Evolutionary conservation across 768 basidiomycete species (phyloP).

Genomic region (Kockovaella imperatae): DNA sequence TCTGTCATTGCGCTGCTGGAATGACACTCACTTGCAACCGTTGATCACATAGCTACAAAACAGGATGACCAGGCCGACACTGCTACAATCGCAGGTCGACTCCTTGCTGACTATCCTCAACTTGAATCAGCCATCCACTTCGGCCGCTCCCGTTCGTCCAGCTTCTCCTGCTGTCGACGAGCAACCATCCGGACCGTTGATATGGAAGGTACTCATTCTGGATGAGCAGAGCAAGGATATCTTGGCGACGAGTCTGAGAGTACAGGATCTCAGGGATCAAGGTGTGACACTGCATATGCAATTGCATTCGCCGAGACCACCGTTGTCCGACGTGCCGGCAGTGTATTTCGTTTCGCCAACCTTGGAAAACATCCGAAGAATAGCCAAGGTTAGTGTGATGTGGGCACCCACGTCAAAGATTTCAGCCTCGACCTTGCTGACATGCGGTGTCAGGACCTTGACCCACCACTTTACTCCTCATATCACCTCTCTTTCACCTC

Average conservation of each 20-base stretch:
- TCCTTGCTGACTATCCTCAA: slow-evolving; percentile 79
- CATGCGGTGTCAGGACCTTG: slow-evolving; percentile 56
- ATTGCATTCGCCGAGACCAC: slow-evolving; percentile 77
- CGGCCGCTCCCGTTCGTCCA: slow-evolving; percentile 38
- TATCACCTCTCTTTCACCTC: slow-evolving; percentile 94
- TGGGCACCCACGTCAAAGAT: background rate
- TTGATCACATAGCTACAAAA: background rate
- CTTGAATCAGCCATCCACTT: slow-evolving; percentile 58
- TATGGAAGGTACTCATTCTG: slow-evolving; percentile 93
- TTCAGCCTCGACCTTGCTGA: no score
- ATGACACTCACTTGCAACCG: background rate
- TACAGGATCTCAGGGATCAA: slow-evolving; percentile 91
- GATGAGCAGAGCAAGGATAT: slow-evolving; percentile 96
- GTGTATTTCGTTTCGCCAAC: slow-evolving; percentile 95
- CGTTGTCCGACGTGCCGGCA: slow-evolving; percentile 89
- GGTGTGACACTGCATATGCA: slow-evolving; percentile 98
- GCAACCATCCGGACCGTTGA: slow-evolving; percentile 55
- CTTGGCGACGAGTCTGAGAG: slow-evolving; percentile 85
- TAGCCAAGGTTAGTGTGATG: slow-evolving; percentile 56
- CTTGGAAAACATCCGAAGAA: slow-evolving; percentile 71
- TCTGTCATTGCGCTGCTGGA: background rate
- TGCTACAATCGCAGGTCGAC: slow-evolving; percentile 81
- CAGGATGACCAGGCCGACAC: slow-evolving; percentile 45
- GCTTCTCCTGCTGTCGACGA: slow-evolving; percentile 28
- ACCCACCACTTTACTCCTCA: slow-evolving; percentile 80